Evolutionary conservation across 495 filamentous ascomycete species (phyloP), one percentile per base, ranked within the genome.

Genomic region (Poronia punctata): DNA sequence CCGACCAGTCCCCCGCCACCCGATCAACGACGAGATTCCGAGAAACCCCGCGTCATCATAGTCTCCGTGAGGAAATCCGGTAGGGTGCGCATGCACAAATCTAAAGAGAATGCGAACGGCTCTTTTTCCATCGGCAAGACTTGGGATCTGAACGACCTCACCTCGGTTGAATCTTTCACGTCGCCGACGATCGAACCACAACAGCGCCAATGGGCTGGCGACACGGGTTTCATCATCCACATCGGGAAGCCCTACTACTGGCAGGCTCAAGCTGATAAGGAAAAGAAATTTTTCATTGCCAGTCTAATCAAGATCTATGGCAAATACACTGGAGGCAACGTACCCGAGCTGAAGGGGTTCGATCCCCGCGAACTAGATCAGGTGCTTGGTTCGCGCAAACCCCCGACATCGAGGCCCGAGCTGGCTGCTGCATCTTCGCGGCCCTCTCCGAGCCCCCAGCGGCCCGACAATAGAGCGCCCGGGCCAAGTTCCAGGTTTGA

Each of bases 61-160:
- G 79, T 97, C 45, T 82, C 92, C 7, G 90, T 98, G 41, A 78
- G 86, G 31, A 90, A 85, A 48, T 94, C 90, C 0, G 90, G 90
- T 34, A 76, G 88, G 43, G 88, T 98, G 46, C 84, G 88, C 38
- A 78, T 98, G 70, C 92, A 97, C 68, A 98, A 98, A 61, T 88
- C 86, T 35, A 80, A 93, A 46, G 93, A 98, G 60, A 98, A 98
- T 59, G 71, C 73, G 29, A 94, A 96, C 64, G 86, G 87, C 20
- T 76, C 85, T 3, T 98, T 95, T 62, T 96, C 92, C 5, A 96
- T 98, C 52, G 92, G 92, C 27, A 98, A 98, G 64, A 96, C 89
- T 3, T 98, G 92, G 92, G 81, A 83, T 56, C 70, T 98, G 38
- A 88, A 96, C 55, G 90, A 97, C 52, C 65, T 98, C 23, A 71